A percentile compares a stretch with the other conserved stretches of the same genome.
phyloP scores from a whole-genome alignment of 1,284 basidiomycete species.

The Porogramme epimiltina region DNA sequence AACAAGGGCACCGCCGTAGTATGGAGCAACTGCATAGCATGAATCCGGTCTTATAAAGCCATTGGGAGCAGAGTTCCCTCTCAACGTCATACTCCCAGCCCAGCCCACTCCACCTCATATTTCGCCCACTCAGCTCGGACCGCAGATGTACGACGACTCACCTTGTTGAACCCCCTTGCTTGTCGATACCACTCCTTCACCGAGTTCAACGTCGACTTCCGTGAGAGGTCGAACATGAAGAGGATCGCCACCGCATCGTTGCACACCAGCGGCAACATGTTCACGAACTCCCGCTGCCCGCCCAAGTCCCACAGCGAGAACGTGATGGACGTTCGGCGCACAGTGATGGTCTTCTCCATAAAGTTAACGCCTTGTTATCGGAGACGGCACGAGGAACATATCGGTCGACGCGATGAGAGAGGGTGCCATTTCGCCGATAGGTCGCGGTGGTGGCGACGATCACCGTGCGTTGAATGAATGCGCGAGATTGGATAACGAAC shows the following conservation, averaged over 20 bases:
- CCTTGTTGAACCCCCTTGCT: conserved; percentile 98
- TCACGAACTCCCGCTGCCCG: conserved; percentile 97
- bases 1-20: neutral
- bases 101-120: too few species aligned
- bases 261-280: conserved; percentile 97
- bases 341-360: conserved; percentile 99
- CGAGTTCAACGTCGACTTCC: conserved; percentile 95
- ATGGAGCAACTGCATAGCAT: neutral
- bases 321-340: conserved; percentile 96
- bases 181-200: conserved; percentile 99
- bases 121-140: too few species aligned
- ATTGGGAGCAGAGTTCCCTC: too few species aligned
- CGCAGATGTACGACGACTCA: conserved; percentile 35
- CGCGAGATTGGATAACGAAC: neutral
- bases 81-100: too few species aligned
- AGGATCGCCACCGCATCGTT: conserved; percentile 98
- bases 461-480: neutral
- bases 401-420: too few species aligned
- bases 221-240: conserved; percentile 99
- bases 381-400: neutral
- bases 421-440: too few species aligned
- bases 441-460: neutral
- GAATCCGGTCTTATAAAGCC: too few species aligned
- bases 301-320: conserved; percentile 99
- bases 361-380: conserved; percentile 87